These are phyloP conservation scores for Pseudevernia furfuracea DNA, from an alignment of 495 filamentous ascomycete genomes.

Conservation along the genomic window DNA sequence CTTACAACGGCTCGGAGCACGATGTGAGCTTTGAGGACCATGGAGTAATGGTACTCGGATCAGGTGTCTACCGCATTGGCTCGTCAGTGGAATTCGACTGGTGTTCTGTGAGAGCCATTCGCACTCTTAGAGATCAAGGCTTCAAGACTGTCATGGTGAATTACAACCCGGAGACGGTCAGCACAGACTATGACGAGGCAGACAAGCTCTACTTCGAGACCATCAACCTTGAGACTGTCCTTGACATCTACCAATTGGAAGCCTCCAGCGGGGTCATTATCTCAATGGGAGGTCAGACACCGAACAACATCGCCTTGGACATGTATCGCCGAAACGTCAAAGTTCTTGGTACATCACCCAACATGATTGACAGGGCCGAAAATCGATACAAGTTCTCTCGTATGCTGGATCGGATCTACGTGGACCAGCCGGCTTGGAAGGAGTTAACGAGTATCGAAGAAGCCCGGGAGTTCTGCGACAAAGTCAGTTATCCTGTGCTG, in stretches of 20 bases:
- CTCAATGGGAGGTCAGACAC: constrained; percentile 96
- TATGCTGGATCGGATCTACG: constrained; percentile 87
- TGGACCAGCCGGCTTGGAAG: constrained; percentile 97
- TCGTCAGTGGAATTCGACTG: constrained; percentile 98
- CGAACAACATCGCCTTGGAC: constrained; percentile 94
- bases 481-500: constrained; percentile 87
- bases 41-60: constrained; percentile 92
- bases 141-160: constrained; percentile 99
- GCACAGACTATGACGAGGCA: constrained; percentile 94
- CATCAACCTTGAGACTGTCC: constrained; percentile 86
- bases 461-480: constrained; percentile 75
- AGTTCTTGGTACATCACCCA: constrained; percentile 88
- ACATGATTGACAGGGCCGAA: constrained; percentile 97
- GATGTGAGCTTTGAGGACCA: constrained; percentile 81
- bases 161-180: constrained; percentile 90
- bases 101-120: constrained; percentile 95
- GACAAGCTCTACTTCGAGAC: constrained; percentile 96
- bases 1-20: constrained; percentile 85
- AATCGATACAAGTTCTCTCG: constrained; percentile 99
- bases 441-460: constrained; percentile 88
- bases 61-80: constrained; percentile 95
- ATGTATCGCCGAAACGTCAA: constrained; percentile 83
- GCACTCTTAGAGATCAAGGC: constrained; percentile 79
- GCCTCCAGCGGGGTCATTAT: constrained; percentile 83
- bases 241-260: constrained; percentile 94